Conservation (phyloP, 2,329 filamentous ascomycete species). For the Bimuria novae-zelandiae region DNA sequence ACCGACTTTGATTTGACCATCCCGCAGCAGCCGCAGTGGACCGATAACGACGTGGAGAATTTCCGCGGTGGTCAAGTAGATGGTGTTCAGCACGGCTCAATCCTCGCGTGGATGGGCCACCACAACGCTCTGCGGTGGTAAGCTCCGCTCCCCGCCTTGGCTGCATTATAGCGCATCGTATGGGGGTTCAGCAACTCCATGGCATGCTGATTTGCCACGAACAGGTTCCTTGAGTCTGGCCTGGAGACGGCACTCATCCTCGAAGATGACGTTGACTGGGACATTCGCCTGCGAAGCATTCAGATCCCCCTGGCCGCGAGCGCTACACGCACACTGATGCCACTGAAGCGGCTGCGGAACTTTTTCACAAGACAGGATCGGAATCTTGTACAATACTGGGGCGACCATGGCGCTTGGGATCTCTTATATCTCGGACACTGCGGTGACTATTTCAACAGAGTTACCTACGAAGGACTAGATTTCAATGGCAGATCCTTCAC, state of each 20-base stretch:
- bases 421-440: conserved; percentile 53
- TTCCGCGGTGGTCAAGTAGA: conserved; percentile 43
- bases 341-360: conserved; percentile 28
- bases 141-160: conserved; percentile 23
- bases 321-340: conserved; percentile 46
- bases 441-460: conserved; percentile 48
- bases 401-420: conserved; percentile 47
- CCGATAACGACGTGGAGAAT: conserved; percentile 45
- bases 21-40: conserved; percentile 49
- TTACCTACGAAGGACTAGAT: conserved; percentile 36
- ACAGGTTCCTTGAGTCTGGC: conserved; percentile 49
- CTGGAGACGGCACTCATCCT: conserved; percentile 50
- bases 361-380: conserved; percentile 22
- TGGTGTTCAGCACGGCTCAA: conserved; percentile 45
- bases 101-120: conserved; percentile 52
- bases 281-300: conserved; percentile 50
- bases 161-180: no score
- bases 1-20: conserved; percentile 51
- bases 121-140: conserved; percentile 49
- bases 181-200: no score
- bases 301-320: conserved; percentile 49
- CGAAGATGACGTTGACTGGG: conserved; percentile 54
- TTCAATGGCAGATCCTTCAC: conserved; percentile 33
- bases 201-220: conserved; percentile 17
- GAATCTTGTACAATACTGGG: conserved; percentile 47